Evolutionary conservation across 1,284 basidiomycete genomes (phyloP), one percentile per base, ranked within the genome.

Genomic region (Coniophora puteana): DNA sequence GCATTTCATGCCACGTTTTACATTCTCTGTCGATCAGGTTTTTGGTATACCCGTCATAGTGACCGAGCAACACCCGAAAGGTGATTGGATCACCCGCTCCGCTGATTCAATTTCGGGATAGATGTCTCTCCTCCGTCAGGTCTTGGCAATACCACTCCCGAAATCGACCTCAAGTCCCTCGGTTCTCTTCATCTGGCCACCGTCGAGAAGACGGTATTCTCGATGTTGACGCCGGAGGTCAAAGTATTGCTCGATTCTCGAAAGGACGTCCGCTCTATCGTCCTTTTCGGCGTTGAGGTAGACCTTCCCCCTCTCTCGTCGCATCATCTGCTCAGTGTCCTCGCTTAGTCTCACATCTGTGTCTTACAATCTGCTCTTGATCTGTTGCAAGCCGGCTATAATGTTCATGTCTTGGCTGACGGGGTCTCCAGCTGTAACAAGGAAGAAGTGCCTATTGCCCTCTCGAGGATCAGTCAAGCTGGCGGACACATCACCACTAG

Each of bases 251-350:
- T 93, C 42, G 55, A 63, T 22, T 55, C 68, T n/a, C 72, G 69
- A 26, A 64, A 67, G 17, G 57, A 68, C 18, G 62, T 83, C 45
- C 69, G 74, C 39, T 76, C 74, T 14, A 69, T 91, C 36, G 79
- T 94, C 20, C 64, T 96, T 4, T 80, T 92, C 52, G 93, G 93
- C 22, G 93, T 94, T 44, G 91, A 93, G 69, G 88, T 85, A 43
- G 27, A 72, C 13, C 17, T 14, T 10, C 8, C 43, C 5, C 13
- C 14, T 26, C 27, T 34, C 24, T 16, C 32, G 18, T 33, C 21
- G 28, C 8, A 41, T 20, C 12, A 3, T 6, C 21, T 18, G 1
- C 26, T 26, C 36, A 25, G 39, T 13, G 25, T n/a, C 36, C 41
- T 43, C 29, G 16, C 38, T n/a, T 55, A 89, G 86, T 77, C 86